These are phyloP conservation scores for Rhinocladiella mackenziei DNA, from an alignment of 2,329 filamentous ascomycete genomes.

Conservation along the genomic window DNA sequence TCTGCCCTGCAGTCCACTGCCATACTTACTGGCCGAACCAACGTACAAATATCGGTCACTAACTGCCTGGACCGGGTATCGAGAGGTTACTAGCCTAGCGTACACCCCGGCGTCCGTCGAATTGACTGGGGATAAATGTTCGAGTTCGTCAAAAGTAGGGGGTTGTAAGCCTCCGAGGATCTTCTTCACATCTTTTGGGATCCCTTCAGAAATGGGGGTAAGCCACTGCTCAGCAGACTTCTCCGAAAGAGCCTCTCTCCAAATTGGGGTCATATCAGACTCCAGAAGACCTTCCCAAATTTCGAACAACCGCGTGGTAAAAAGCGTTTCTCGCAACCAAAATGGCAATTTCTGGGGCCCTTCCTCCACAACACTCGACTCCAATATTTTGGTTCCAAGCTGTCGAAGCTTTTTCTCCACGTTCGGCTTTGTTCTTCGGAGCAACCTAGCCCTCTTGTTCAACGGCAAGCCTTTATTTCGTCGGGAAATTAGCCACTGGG, in stretches of 20 bases:
- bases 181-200: not conserved
- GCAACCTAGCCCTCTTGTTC: not conserved
- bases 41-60: conserved; percentile 2
- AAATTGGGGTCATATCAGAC: not conserved
- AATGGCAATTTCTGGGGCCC: not conserved
- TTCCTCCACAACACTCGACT: not conserved
- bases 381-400: not conserved
- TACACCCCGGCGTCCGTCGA: conserved; percentile 2
- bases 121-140: not conserved
- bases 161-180: not conserved
- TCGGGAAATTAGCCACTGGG: not conserved
- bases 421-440: not conserved
- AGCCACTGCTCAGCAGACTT: not conserved
- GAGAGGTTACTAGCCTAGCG: conserved; percentile 2
- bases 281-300: not conserved
- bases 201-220: not conserved
- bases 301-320: not conserved
- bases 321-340: not conserved
- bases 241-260: not conserved
- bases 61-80: not conserved
- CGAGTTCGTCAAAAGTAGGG: not conserved
- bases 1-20: not conserved
- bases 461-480: not conserved
- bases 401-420: not conserved
- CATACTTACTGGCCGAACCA: not conserved